Evolutionary conservation across 257 asterid species (phyloP).

Genomic region (Nicotiana knightiana): DNA sequence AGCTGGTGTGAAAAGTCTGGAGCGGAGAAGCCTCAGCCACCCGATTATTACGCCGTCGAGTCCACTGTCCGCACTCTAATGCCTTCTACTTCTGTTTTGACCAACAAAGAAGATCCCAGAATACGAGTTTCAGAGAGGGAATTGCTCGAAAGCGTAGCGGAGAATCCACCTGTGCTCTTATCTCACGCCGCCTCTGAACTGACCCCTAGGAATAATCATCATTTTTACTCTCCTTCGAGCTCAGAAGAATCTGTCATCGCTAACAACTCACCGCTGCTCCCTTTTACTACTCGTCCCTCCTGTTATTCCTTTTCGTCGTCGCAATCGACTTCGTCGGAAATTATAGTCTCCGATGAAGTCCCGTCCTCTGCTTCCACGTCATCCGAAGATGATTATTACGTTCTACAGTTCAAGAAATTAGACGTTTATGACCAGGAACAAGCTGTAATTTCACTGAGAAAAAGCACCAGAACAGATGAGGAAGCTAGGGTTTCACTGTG

Average conservation of each 20-base stretch:
- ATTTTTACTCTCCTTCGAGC: conserved; percentile 41
- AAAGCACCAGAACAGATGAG: conserved; percentile 51
- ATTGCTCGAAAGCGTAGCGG: conserved; percentile 34
- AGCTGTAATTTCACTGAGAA: conserved; percentile 63
- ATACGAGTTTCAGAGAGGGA: conserved; percentile 46
- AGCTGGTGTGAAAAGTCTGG: conserved; percentile 63
- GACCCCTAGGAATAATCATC: conserved; percentile 28
- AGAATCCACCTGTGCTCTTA: conserved; percentile 34
- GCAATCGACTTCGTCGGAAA: conserved; percentile 67
- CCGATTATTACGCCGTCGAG: conserved; percentile 42
- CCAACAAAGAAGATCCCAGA: conserved; percentile 4
- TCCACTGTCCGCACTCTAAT: conserved; percentile 30
- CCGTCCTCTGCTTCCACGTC: conserved; percentile 17
- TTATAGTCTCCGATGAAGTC: conserved; percentile 31
- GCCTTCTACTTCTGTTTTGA: conserved; percentile 10
- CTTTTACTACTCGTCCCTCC: conserved; percentile 61
- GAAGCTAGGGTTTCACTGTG: conserved; percentile 58
- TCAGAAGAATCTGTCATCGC: conserved; percentile 92
- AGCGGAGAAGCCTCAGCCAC: conserved; percentile 43
- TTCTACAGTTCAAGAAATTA: conserved; percentile 33
- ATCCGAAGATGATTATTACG: conserved; percentile 38
- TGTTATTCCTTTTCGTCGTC: conserved; percentile 70
- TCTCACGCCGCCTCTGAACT: conserved; percentile 56
- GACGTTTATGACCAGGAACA: conserved; percentile 76
- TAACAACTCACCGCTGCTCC: conserved; percentile 53